Conservation (phyloP, 208 protist species). For the Entamoeba invadens region DNA sequence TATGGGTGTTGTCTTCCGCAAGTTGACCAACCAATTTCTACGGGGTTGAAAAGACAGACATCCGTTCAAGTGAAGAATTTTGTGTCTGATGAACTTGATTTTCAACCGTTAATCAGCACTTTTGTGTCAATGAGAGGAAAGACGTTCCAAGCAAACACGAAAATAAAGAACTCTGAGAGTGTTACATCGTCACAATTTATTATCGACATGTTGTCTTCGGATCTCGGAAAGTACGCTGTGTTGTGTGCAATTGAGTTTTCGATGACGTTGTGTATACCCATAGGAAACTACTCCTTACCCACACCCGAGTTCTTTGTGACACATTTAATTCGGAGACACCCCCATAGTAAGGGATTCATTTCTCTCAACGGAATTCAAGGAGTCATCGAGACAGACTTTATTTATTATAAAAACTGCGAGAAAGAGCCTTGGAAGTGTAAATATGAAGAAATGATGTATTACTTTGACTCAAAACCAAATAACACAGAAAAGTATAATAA, state of each 20-base stretch:
- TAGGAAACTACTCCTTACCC: not conserved
- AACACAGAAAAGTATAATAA: not conserved
- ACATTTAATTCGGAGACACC: not conserved
- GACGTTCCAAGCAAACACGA: not conserved
- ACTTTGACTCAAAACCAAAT: not conserved
- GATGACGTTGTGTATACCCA: not conserved
- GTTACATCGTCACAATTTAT: not conserved
- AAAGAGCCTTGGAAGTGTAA: not conserved
- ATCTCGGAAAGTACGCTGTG: not conserved
- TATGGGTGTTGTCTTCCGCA: no score
- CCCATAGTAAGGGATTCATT: not conserved
- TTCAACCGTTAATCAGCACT: not conserved
- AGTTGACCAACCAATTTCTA: no score
- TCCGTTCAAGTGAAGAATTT: no score
- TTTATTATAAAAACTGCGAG: not conserved
- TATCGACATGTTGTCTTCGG: not conserved
- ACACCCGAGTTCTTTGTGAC: not conserved
- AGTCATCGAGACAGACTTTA: not conserved
- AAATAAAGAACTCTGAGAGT: not conserved
- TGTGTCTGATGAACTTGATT: not conserved
- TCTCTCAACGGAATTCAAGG: not conserved
- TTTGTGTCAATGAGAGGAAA: not conserved
- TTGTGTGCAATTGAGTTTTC: not conserved
- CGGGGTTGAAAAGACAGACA: no score
- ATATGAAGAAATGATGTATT: not conserved